Evolutionary conservation across 208 protist species (phyloP).

Genomic region (Novymonas esmeraldas): DNA sequence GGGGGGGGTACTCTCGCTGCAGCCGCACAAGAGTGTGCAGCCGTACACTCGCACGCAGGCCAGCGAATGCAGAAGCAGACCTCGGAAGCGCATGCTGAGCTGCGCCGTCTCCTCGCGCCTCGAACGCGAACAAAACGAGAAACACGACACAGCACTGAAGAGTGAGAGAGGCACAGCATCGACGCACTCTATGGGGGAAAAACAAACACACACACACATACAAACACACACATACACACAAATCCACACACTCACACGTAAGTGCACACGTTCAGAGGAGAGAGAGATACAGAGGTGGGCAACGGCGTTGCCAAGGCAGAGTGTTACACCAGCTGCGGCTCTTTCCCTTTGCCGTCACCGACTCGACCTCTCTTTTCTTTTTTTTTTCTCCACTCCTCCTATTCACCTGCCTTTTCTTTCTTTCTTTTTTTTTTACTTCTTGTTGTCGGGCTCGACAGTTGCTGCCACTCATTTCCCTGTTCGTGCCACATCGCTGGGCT

Average conservation of each 20-base stretch:
- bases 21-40: no score
- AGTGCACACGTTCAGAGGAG: background rate
- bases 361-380: background rate
- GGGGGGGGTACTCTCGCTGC: no score
- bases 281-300: background rate
- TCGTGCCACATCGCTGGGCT: background rate
- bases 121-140: background rate
- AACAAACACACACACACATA: background rate
- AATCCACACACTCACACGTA: background rate
- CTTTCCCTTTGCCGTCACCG: background rate
- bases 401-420: background rate
- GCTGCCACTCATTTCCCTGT: background rate
- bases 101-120: background rate
- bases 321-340: no score
- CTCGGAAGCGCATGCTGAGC: no score
- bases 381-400: conserved; percentile 2
- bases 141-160: background rate
- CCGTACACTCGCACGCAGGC: no score
- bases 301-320: background rate
- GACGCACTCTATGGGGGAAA: no score
- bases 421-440: background rate
- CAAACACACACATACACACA: background rate
- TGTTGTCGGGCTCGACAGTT: background rate
- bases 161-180: no score
- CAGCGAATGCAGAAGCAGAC: background rate